Percentiles rank a stretch among this genome's conserved stretches.
Evolutionary conservation across 2,329 filamentous ascomycete genomes (phyloP).

Genomic region (Xenoacremonium recifei): DNA sequence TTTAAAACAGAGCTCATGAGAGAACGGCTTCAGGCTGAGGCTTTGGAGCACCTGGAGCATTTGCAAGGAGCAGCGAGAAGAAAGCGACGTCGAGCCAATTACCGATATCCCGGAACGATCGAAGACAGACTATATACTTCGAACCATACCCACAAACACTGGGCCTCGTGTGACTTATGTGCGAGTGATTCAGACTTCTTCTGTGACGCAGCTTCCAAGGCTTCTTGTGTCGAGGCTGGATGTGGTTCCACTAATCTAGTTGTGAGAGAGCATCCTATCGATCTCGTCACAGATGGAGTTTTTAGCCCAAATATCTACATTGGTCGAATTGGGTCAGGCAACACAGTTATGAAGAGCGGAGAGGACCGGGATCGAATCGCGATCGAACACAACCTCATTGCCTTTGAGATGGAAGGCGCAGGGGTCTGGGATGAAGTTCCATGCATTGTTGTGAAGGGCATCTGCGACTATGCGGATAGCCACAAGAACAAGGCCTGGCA

Average conservation of each 20-base stretch:
- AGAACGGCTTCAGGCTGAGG: neutral
- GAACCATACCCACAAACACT: constrained; percentile 7
- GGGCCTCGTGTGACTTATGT: neutral
- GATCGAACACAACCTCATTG: constrained; percentile 15
- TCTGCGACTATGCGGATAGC: constrained; percentile 32
- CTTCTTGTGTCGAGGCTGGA: constrained; percentile 3
- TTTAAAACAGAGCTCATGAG: neutral
- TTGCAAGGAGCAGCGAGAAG: neutral
- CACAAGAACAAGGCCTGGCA: constrained; percentile 33
- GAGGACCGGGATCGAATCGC: constrained; percentile 33
- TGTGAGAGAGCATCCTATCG: neutral
- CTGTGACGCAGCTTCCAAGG: neutral
- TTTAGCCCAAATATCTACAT: constrained; percentile 27
- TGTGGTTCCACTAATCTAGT: constrained; percentile 2
- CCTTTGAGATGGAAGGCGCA: constrained; percentile 32
- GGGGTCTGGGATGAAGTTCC: constrained; percentile 32
- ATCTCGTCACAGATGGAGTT: neutral
- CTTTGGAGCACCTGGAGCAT: neutral
- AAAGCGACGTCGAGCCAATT: constrained; percentile 3
- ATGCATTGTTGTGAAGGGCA: constrained; percentile 37
- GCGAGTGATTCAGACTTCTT: neutral
- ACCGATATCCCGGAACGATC: constrained; percentile 20
- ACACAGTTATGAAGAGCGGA: constrained; percentile 37
- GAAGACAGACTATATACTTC: constrained; percentile 24
- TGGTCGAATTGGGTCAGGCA: constrained; percentile 35